These are phyloP conservation scores for Dioszegia aurantiaca DNA, from an alignment of 768 basidiomycete genomes.

Conservation along the genomic window DNA sequence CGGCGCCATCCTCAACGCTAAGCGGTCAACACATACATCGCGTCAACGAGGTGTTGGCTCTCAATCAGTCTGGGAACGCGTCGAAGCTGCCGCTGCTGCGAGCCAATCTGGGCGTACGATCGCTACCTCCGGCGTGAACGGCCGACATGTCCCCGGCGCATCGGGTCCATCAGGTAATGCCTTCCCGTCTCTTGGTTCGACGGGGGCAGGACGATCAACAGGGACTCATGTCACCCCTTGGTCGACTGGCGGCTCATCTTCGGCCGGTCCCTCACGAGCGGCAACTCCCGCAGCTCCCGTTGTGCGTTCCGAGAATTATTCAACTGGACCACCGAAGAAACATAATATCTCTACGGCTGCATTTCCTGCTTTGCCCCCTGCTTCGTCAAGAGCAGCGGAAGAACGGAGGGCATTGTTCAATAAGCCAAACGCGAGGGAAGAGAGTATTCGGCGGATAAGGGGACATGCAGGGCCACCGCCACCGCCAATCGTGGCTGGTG, in stretches of 20 bases:
- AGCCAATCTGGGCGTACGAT: slow-evolving; percentile 33
- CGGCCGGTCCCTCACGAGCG: slow-evolving; percentile 7
- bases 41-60: slow-evolving; percentile 58
- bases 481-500: slow-evolving; percentile 9
- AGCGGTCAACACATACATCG: slow-evolving; percentile 66
- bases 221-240: slow-evolving; percentile 36
- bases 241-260: slow-evolving; percentile 32
- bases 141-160: slow-evolving; percentile 44
- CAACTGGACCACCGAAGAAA: slow-evolving; percentile 17
- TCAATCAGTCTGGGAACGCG: slow-evolving; percentile 77
- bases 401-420: slow-evolving; percentile 40
- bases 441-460: slow-evolving; percentile 39
- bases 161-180: slow-evolving; percentile 10
- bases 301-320: slow-evolving; percentile 45
- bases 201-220: not conserved
- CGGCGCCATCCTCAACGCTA: slow-evolving; percentile 79
- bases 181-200: slow-evolving; percentile 39
- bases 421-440: slow-evolving; percentile 40
- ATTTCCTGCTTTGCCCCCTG: slow-evolving; percentile 45
- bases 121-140: slow-evolving; percentile 22
- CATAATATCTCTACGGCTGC: slow-evolving; percentile 19
- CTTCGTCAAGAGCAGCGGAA: slow-evolving; percentile 16
- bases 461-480: slow-evolving; percentile 22
- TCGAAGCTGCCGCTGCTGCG: slow-evolving; percentile 69
- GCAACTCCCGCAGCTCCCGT: slow-evolving; percentile 26